Percentiles rank a stretch among this genome's conserved stretches.
Evolutionary conservation across 768 basidiomycete species (phyloP).

Genomic region (Dentipellis sp.): DNA sequence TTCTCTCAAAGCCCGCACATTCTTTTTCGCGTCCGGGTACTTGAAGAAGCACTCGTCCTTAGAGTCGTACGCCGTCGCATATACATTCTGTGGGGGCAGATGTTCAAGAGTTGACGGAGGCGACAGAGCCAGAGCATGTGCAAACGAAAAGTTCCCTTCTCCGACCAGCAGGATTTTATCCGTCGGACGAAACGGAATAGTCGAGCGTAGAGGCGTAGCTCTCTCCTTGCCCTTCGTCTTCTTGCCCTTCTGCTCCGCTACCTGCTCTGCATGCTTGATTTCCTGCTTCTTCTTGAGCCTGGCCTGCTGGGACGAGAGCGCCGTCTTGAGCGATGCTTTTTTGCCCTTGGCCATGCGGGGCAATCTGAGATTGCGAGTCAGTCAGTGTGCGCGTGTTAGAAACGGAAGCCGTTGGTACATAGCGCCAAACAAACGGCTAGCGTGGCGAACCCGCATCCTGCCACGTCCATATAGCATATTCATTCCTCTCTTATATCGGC

Average conservation of each 20-base stretch:
- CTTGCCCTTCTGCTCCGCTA: conserved; percentile 35
- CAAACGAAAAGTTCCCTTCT: conserved; percentile 94
- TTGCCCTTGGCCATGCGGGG: conserved; percentile 17
- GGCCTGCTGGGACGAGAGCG: conserved; percentile 61
- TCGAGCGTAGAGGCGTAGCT: conserved; percentile 28
- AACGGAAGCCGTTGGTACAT: conserved; percentile 3
- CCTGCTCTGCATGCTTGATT: conserved; percentile 37
- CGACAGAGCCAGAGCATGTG: conserved; percentile 55
- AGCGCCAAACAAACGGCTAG: conserved; percentile 7
- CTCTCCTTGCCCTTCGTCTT: conserved; percentile 32
- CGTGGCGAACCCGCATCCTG: conserved; percentile 1
- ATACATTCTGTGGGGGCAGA: conserved; percentile 57
- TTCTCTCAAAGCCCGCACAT: conserved; percentile 43
- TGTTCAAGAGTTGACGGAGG: conserved; percentile 36
- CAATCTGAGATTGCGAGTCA: neutral
- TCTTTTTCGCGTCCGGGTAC: conserved; percentile 64
- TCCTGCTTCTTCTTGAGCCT: conserved; percentile 56
- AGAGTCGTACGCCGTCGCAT: conserved; percentile 81
- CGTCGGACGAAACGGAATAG: conserved; percentile 54
- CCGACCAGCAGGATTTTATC: conserved; percentile 75
- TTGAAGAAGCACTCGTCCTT: conserved; percentile 71
- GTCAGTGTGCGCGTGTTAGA: neutral
- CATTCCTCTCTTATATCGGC: neutral
- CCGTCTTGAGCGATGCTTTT: conserved; percentile 50
- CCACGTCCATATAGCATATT: conserved; percentile 4